phyloP scores from a whole-genome alignment of 2,329 filamentous ascomycete genomes.

The Pseudogymnoascus verrucosus region DNA sequence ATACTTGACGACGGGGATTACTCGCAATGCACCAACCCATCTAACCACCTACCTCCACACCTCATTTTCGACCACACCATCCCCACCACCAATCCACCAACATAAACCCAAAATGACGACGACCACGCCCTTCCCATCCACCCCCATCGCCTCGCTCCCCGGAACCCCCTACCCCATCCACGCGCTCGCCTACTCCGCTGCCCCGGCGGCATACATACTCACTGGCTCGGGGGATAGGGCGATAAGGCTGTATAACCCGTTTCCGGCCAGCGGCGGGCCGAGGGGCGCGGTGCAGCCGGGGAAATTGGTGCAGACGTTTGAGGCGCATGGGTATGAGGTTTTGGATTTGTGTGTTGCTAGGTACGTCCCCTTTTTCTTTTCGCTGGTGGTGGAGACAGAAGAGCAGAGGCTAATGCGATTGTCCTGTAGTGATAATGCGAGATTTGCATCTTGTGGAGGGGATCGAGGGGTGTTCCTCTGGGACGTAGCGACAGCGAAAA shows the following conservation, averaged over 20 bases:
- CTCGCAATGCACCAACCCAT: background rate
- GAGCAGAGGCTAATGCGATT: background rate
- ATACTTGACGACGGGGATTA: background rate
- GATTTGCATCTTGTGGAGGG: constrained; percentile 80
- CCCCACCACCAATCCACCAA: too few species aligned
- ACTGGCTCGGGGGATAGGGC: constrained; percentile 79
- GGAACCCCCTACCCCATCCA: constrained; percentile 62
- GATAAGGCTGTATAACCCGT: constrained; percentile 79
- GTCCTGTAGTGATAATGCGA: constrained; percentile 56
- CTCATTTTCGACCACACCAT: background rate
- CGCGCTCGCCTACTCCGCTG: constrained; percentile 63
- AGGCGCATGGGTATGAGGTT: constrained; percentile 86
- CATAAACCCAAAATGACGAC: background rate
- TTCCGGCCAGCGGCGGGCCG: constrained; percentile 33
- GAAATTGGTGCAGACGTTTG: constrained; percentile 75
- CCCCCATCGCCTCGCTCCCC: constrained; percentile 46
- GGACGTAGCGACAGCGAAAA: constrained; percentile 79
- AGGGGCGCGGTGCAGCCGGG: constrained; percentile 32
- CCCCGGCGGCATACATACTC: constrained; percentile 68
- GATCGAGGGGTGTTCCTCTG: constrained; percentile 89
- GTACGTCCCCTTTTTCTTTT: background rate
- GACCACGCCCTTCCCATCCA: constrained; percentile 34
- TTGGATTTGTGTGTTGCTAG: constrained; percentile 62
- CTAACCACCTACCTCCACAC: background rate
- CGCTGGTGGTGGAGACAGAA: background rate